phyloP scores from a whole-genome alignment of 257 asterid species.

The Ajuga chamaepitys region DNA sequence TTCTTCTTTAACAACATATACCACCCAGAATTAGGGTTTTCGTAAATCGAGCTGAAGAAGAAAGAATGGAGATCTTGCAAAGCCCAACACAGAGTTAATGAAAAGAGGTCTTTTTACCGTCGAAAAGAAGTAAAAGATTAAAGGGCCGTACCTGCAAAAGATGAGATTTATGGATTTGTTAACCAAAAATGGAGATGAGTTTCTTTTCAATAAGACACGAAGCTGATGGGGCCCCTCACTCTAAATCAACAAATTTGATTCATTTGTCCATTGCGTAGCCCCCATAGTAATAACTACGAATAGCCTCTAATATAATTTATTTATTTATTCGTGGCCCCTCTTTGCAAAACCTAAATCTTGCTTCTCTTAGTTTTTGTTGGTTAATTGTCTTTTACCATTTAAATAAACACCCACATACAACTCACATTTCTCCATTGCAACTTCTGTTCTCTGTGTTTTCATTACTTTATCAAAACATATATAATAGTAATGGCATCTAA shows the following conservation, averaged over 20 bases:
- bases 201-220: slow-evolving; percentile 20
- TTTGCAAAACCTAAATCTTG: slow-evolving; percentile 8
- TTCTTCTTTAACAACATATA: too few relatives aligned
- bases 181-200: slow-evolving; percentile 9
- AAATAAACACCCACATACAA: not conserved
- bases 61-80: not conserved
- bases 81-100: not conserved
- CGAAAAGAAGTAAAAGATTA: not conserved
- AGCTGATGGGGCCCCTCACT: slow-evolving; percentile 26
- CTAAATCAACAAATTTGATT: not conserved
- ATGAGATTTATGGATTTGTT: slow-evolving; percentile 2
- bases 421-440: not conserved
- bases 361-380: not conserved
- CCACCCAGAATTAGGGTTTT: too few relatives aligned
- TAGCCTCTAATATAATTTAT: not conserved
- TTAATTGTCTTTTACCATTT: not conserved
- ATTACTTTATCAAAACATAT: too few relatives aligned
- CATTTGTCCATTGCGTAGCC: slow-evolving; percentile 33
- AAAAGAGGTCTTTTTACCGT: not conserved
- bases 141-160: slow-evolving; percentile 2
- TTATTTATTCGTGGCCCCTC: slow-evolving; percentile 12
- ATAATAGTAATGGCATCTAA: too few relatives aligned
- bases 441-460: too few relatives aligned
- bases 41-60: too few relatives aligned
- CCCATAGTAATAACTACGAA: slow-evolving; percentile 18